These are phyloP conservation scores for Coniophora puteana DNA, from an alignment of 1,284 basidiomycete species.

Conservation along the genomic window DNA sequence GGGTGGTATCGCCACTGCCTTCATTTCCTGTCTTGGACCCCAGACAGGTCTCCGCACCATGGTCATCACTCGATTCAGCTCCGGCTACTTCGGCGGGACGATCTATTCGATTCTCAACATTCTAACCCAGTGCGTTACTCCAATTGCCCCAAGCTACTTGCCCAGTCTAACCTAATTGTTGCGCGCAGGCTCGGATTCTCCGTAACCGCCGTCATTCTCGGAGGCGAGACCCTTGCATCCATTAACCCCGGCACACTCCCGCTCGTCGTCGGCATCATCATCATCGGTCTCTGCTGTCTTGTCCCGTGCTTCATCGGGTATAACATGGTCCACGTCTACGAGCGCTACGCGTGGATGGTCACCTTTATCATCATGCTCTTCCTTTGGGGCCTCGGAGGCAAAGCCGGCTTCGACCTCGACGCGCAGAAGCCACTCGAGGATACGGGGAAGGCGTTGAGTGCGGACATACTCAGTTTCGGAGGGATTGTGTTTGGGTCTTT, in stretches of 20 bases:
- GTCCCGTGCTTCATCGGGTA: slow-evolving; percentile 52
- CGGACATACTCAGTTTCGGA: slow-evolving; percentile 52
- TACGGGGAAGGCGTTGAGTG: slow-evolving; percentile 38
- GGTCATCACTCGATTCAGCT: slow-evolving; percentile 51
- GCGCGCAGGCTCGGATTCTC: slow-evolving; percentile 41
- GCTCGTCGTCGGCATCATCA: slow-evolving; percentile 41
- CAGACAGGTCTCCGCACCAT: slow-evolving; percentile 61
- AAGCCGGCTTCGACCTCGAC: slow-evolving; percentile 45
- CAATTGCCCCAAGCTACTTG: not conserved
- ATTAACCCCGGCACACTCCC: slow-evolving; percentile 39
- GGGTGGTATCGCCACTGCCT: slow-evolving; percentile 39
- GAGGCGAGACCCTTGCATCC: slow-evolving; percentile 44
- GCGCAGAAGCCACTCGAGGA: slow-evolving; percentile 44
- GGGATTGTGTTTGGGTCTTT: slow-evolving; percentile 55
- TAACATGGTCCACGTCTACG: slow-evolving; percentile 52
- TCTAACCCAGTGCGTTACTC: slow-evolving; percentile 41
- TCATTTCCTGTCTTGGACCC: slow-evolving; percentile 60
- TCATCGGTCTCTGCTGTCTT: slow-evolving; percentile 38
- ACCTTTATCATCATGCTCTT: slow-evolving; percentile 54
- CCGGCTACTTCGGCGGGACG: slow-evolving; percentile 52
- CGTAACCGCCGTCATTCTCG: slow-evolving; percentile 42
- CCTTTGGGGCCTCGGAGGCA: slow-evolving; percentile 50
- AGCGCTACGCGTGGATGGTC: slow-evolving; percentile 61
- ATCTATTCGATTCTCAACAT: slow-evolving; percentile 60
- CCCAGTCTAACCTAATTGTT: not conserved